Percentiles rank a stretch among this genome's conserved stretches.
phyloP scores from a whole-genome alignment of 1,139 yeast genomes.

The Yamadazyma pseudoaaseri region DNA sequence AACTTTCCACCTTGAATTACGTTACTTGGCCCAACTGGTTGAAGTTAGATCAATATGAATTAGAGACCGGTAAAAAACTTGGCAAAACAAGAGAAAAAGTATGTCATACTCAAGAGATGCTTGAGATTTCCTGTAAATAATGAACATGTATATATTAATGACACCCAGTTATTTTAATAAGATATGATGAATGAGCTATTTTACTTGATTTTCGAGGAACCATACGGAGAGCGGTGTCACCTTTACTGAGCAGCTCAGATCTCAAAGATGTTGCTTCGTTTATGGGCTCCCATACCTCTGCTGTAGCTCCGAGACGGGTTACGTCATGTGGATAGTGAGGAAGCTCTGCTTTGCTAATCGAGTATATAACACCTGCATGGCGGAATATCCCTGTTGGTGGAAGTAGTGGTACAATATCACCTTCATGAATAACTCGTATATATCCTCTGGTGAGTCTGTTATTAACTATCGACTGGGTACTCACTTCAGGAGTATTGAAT shows the following conservation, averaged over 20 bases:
- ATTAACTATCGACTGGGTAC: constrained; percentile 10
- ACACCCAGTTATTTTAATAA: constrained; percentile 35
- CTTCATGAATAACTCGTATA: constrained; percentile 53
- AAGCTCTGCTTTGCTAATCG: constrained; percentile 37
- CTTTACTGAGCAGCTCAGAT: no score
- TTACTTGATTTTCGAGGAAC: no score
- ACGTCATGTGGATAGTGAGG: constrained; percentile 53
- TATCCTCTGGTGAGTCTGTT: constrained; percentile 28
- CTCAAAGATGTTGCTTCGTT: no score
- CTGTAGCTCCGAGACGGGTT: no score
- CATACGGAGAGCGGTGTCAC: no score
- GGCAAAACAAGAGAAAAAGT: constrained; percentile 65
- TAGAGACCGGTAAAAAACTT: constrained; percentile 38
- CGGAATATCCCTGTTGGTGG: constrained; percentile 49
- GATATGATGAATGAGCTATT: constrained; percentile 12
- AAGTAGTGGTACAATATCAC: constrained; percentile 56
- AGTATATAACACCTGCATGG: constrained; percentile 52
- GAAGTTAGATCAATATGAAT: constrained; percentile 55
- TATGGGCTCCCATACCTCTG: no score
- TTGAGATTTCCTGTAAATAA: constrained; percentile 23
- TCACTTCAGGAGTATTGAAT: constrained; percentile 36
- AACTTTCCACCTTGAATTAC: constrained; percentile 8
- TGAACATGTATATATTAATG: no score
- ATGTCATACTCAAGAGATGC: constrained; percentile 48
- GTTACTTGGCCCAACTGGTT: constrained; percentile 78